phyloP scores from a whole-genome alignment of 805 yeast species.

The Yarrowia sp. region DNA sequence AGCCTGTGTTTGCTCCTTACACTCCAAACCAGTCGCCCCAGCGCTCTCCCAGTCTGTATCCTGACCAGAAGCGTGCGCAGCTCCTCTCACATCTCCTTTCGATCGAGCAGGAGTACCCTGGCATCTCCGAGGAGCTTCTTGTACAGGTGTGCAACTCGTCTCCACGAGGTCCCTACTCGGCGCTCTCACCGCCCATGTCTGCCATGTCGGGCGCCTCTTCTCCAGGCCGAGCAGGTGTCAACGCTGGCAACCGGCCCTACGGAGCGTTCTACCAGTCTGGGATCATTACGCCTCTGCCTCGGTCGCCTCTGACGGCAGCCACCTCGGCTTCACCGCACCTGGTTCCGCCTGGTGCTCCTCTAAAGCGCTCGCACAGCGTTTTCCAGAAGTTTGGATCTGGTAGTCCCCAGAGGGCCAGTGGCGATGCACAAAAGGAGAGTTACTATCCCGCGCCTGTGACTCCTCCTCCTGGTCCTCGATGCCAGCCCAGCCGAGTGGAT shows the following conservation, averaged over 20 bases:
- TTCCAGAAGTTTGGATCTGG: background rate
- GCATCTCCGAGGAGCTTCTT: conserved; percentile 1
- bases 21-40: background rate
- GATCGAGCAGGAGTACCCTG: conserved; percentile 23
- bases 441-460: conserved; percentile 11
- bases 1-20: background rate
- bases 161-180: background rate
- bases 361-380: background rate
- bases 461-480: conserved; percentile 15
- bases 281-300: background rate
- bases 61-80: conserved; percentile 4
- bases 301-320: background rate
- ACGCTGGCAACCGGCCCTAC: conserved; percentile 3
- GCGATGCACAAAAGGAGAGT: background rate
- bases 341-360: background rate
- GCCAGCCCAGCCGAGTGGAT: background rate
- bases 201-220: background rate
- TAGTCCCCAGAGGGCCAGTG: background rate
- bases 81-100: conserved; percentile 7
- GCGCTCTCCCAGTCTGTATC: background rate
- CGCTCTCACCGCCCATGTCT: background rate
- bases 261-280: conserved; percentile 17
- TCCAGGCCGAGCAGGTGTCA: conserved; percentile 1
- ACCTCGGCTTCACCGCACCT: background rate
- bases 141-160: background rate